Evolutionary conservation across 371 early-diverging fungal genomes (phyloP).

Genomic region (Mucor sp.): DNA sequence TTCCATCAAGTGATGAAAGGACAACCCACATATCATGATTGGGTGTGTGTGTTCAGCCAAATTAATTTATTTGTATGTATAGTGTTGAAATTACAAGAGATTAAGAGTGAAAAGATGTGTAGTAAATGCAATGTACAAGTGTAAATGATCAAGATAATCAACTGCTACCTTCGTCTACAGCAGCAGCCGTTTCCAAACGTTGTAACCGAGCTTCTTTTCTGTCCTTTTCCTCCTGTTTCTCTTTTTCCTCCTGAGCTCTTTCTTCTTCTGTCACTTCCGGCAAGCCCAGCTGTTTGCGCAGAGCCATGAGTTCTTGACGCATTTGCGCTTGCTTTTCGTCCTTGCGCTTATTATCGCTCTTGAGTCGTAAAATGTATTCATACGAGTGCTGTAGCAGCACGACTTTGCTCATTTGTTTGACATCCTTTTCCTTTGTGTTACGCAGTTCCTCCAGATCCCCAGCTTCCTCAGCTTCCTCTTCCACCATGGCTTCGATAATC

Average conservation of each 20-base stretch:
- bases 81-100: too few relatives aligned
- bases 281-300: constrained; percentile 36
- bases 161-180: constrained; percentile 4
- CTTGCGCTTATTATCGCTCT: constrained; percentile 44
- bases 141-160: background rate
- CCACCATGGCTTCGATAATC: constrained; percentile 67
- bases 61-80: too few relatives aligned
- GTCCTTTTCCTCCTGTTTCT: constrained; percentile 27
- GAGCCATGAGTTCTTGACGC: constrained; percentile 38
- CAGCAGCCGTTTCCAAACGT: constrained; percentile 10
- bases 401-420: constrained; percentile 59
- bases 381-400: constrained; percentile 53
- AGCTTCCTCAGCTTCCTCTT: constrained; percentile 19
- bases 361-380: constrained; percentile 60
- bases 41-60: too few relatives aligned
- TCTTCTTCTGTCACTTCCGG: constrained; percentile 40
- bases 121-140: background rate
- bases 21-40: too few relatives aligned
- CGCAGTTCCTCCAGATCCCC: constrained; percentile 17
- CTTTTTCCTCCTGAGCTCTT: constrained; percentile 19
- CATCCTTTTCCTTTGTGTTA: constrained; percentile 42
- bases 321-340: constrained; percentile 40
- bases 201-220: constrained; percentile 21
- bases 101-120: too few relatives aligned
- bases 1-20: too few relatives aligned